Base-by-base conservation (phyloP, 495 filamentous ascomycete genomes). In the Pyronema domesticum region DNA sequence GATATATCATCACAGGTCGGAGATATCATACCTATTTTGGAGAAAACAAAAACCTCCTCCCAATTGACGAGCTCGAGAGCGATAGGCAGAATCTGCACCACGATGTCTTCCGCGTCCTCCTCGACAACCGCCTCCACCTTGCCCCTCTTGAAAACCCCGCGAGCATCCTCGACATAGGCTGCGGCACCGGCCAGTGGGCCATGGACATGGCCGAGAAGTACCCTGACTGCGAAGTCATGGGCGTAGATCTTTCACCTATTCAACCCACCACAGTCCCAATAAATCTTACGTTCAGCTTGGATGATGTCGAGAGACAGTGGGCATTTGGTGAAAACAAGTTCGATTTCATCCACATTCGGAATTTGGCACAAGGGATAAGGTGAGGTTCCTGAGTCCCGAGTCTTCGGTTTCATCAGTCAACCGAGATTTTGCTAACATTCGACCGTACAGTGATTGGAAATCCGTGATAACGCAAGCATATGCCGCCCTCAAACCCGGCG, bases 311-410 rank as follows among this genome's bases (percentile, higher is more conserved):
- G 36, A 11, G 36, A 13, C 23, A 35, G 3, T 50, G 47, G 47
- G 3, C 18, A 3, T 35, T 10, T 30, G 13, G 19, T 11, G 6
- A 67, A n/a, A 53, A 62, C 14, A 58, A 58, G 34, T 79, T 78
- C 56, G 78, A 80, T 65, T 74, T 72, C 54, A 69, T 80, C 43
- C 76, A 81, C 61, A 60, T 71, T 7, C 74, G 78, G 6, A 75
- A 71, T 55, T 60, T 81, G 18, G 47, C 30, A 7, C 30, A 35
- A 36, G 30, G 30, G 11, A 50, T 36, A 8, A 35, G 8, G 23
- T 30, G 23, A 30, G 23, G 5, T 30, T 30, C 23, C 23, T 5
- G 23, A 5, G 5, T 30, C 23, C 23, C 23, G 5, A 30, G 23
- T 17, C 4, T 34, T 11, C 17, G 47, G 6, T 34, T 11, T 11